Conservation (phyloP, 2,329 filamentous ascomycete species). For the Colletotrichum sansevieriae region DNA sequence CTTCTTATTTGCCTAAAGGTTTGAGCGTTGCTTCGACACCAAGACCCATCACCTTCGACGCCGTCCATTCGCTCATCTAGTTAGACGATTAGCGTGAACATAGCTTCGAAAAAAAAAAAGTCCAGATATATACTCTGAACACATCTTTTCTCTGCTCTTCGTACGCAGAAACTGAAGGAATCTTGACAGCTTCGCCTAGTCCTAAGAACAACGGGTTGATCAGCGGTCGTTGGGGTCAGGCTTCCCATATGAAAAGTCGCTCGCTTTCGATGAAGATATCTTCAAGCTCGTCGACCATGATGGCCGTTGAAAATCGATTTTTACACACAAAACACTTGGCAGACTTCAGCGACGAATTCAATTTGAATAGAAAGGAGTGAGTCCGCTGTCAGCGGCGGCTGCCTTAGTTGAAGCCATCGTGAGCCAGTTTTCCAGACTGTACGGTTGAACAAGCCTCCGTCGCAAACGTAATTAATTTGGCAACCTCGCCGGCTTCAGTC, state of each 20-base stretch:
- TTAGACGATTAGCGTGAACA: neutral
- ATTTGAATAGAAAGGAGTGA: conserved; percentile 3
- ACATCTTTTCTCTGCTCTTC: conserved; percentile 91
- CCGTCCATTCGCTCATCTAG: conserved; percentile 92
- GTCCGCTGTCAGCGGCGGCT: neutral
- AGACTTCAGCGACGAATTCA: neutral
- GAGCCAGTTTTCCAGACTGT: too few species aligned
- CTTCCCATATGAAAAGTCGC: neutral
- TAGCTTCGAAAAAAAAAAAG: neutral
- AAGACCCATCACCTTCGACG: conserved; percentile 83
- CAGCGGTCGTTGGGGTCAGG: neutral
- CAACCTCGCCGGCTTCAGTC: neutral
- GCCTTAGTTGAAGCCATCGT: neutral
- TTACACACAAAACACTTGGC: too few species aligned
- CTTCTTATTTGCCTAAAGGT: conserved; percentile 89
- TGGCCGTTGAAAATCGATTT: too few species aligned
- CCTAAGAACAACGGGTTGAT: neutral
- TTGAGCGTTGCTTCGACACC: conserved; percentile 90
- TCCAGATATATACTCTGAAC: conserved; percentile 74
- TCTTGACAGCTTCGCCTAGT: conserved; percentile 90
- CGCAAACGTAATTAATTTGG: neutral
- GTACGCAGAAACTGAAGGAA: conserved; percentile 94
- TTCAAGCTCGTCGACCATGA: conserved; percentile 33
- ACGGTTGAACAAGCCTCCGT: too few species aligned
- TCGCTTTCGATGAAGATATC: conserved; percentile 25